A percentile compares a stretch with the other conserved stretches of the same genome.
Evolutionary conservation across 495 filamentous ascomycete species (phyloP).

Genomic region (Pseudoneurospora amorphoporcata): DNA sequence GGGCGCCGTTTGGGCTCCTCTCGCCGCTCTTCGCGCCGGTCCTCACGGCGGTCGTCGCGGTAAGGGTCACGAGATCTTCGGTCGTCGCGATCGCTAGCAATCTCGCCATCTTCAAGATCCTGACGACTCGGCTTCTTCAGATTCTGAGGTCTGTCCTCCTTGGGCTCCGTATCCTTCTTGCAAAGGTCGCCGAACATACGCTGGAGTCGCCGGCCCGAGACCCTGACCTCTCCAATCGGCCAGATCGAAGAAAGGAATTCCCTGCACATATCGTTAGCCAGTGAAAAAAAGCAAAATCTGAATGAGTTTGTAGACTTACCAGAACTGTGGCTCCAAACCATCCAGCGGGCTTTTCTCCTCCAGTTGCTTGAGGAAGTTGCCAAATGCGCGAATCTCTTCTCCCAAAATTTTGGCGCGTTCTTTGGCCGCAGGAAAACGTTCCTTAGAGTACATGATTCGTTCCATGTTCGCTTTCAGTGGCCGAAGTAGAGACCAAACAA

Average conservation of each 20-base stretch:
- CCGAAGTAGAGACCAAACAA: slow-evolving; percentile 34
- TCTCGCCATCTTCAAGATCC: slow-evolving; percentile 27
- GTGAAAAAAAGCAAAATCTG: background rate
- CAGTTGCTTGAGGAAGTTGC: slow-evolving; percentile 33
- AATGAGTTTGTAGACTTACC: slow-evolving; percentile 19
- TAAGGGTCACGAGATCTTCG: slow-evolving; percentile 26
- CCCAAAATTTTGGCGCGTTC: slow-evolving; percentile 36
- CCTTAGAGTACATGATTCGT: slow-evolving; percentile 31
- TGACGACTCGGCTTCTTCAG: slow-evolving; percentile 10
- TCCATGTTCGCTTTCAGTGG: slow-evolving; percentile 35
- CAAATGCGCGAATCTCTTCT: slow-evolving; percentile 35
- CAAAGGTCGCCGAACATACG: slow-evolving; percentile 37
- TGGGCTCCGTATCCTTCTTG: slow-evolving; percentile 16
- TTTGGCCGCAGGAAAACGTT: slow-evolving; percentile 32
- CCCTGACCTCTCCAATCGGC: slow-evolving; percentile 29
- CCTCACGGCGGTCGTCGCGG: slow-evolving; percentile 23
- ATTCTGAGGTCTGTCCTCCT: slow-evolving; percentile 13
- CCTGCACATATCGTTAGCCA: slow-evolving; percentile 16
- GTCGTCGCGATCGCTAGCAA: slow-evolving; percentile 25
- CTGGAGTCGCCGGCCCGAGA: slow-evolving; percentile 31
- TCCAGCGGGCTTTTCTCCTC: slow-evolving; percentile 25
- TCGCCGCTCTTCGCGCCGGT: slow-evolving; percentile 21
- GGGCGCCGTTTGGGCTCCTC: slow-evolving; percentile 20
- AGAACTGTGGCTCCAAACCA: slow-evolving; percentile 35
- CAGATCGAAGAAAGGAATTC: slow-evolving; percentile 31